A percentile compares a stretch with the other conserved stretches of the same genome.
These are phyloP conservation scores for Apiotrichum domesticum DNA, from an alignment of 1,284 basidiomycete species.

Conservation along the genomic window DNA sequence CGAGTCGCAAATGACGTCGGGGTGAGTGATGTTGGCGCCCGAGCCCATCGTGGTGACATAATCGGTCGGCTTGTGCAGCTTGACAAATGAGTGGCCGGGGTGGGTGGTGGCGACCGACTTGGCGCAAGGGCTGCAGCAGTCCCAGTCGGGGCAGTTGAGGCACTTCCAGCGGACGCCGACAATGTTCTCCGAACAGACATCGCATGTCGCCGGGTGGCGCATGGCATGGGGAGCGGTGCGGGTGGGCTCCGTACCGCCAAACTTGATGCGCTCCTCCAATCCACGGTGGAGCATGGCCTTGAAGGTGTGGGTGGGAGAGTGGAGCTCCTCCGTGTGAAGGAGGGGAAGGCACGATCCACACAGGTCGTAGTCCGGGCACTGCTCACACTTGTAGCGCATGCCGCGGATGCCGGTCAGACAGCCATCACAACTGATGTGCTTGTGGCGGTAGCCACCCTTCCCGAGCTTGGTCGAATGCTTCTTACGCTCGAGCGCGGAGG, in stretches of 20 bases:
- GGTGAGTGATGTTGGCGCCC: conserved; percentile 39
- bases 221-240: conserved; percentile 12
- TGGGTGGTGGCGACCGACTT: conserved; percentile 61
- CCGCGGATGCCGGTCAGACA: conserved; percentile 40
- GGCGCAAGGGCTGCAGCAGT: conserved; percentile 64
- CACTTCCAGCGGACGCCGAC: conserved; percentile 45
- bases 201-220: conserved; percentile 40
- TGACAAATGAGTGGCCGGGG: conserved; percentile 69
- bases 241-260: conserved; percentile 16
- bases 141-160: conserved; percentile 47
- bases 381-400: conserved; percentile 43
- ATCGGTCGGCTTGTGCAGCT: conserved; percentile 56
- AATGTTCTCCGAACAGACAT: conserved; percentile 38
- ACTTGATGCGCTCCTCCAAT: conserved; percentile 38
- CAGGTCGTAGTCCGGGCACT: conserved; percentile 43
- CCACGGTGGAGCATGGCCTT: conserved; percentile 42
- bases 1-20: conserved; percentile 40
- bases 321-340: conserved; percentile 36
- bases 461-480: conserved; percentile 19
- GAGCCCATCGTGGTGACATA: conserved; percentile 23
- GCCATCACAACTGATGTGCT: conserved; percentile 43
- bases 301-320: conserved; percentile 37
- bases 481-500: conserved; percentile 3
- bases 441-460: conserved; percentile 40
- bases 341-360: conserved; percentile 41